Percentiles rank a stretch among this genome's conserved stretches.
Conservation (phyloP, 176 grass and related monocot species). For the Musa acuminata region DNA sequence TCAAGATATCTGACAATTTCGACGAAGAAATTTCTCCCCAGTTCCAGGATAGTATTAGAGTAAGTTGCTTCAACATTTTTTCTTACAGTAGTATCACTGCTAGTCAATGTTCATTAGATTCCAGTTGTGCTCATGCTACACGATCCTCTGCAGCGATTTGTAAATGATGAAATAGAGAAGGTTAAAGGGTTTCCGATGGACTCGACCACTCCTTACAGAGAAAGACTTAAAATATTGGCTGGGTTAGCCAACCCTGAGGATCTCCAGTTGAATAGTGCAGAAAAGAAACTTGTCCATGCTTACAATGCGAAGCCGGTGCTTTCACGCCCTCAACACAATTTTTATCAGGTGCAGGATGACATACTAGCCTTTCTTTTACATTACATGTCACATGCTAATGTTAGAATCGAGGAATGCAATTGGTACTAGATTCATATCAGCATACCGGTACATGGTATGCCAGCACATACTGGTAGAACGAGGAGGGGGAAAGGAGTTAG, state of each 20-base stretch:
- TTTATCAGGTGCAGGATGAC: constrained; percentile 46
- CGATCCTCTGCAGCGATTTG: constrained; percentile 40
- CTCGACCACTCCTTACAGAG: constrained; percentile 53
- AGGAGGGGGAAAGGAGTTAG: too few species aligned
- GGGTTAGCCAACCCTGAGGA: constrained; percentile 76
- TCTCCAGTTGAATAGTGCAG: constrained; percentile 57
- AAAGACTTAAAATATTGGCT: constrained; percentile 85
- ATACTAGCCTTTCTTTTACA: neutral
- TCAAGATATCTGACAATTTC: constrained; percentile 78
- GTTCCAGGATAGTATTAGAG: constrained; percentile 80
- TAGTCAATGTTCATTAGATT: too few species aligned
- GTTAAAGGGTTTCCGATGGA: constrained; percentile 74
- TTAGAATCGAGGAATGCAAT: too few species aligned
- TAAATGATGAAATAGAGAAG: constrained; percentile 72
- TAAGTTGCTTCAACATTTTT: constrained; percentile 19
- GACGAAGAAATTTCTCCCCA: constrained; percentile 72
- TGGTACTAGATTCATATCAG: too few species aligned
- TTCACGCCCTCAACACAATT: constrained; percentile 78
- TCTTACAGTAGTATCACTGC: neutral
- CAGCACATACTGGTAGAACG: too few species aligned
- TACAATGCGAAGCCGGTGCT: constrained; percentile 86
- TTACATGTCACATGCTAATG: neutral
- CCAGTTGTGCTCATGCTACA: neutral
- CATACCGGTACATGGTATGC: too few species aligned
- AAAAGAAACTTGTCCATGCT: constrained; percentile 72